These are phyloP conservation scores for Spathaspora boniae DNA, from an alignment of 805 yeast species.

Conservation along the genomic window DNA sequence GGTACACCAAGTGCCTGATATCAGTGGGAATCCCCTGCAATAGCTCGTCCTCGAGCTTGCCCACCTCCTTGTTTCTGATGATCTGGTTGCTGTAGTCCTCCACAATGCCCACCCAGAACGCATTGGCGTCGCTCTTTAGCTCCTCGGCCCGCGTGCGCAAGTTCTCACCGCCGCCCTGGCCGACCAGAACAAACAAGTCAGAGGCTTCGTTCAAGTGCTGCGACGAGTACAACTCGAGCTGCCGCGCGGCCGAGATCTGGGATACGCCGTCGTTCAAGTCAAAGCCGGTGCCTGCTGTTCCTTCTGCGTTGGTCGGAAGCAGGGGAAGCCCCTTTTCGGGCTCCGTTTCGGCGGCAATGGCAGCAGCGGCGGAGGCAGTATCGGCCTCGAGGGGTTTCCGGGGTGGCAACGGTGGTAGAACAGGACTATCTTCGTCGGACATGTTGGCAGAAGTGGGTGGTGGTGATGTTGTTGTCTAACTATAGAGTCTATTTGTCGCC, in stretches of 20 bases:
- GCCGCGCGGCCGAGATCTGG: constrained; percentile 21
- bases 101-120: constrained; percentile 10
- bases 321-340: constrained; percentile 1
- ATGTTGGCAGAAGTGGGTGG: not conserved
- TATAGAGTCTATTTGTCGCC: too few relatives aligned
- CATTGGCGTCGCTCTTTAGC: constrained; percentile 3
- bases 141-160: constrained; percentile 6
- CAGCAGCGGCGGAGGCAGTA: too few relatives aligned
- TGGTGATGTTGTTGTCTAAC: too few relatives aligned
- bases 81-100: constrained; percentile 8
- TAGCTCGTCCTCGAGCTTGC: constrained; percentile 20
- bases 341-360: too few relatives aligned
- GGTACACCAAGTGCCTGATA: constrained; percentile 29
- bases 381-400: too few relatives aligned
- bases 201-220: constrained; percentile 25
- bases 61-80: constrained; percentile 2
- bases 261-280: constrained; percentile 14
- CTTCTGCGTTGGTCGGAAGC: not conserved
- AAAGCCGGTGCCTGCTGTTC: constrained; percentile 2
- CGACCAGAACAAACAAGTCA: constrained; percentile 17
- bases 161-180: not conserved
- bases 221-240: constrained; percentile 20
- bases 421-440: not conserved
- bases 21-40: constrained; percentile 28
- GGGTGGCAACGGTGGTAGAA: constrained; percentile 2